A percentile compares a stretch with the other conserved stretches of the same genome.
Evolutionary conservation across 768 basidiomycete species (phyloP).

Genomic region (Postia placenta): DNA sequence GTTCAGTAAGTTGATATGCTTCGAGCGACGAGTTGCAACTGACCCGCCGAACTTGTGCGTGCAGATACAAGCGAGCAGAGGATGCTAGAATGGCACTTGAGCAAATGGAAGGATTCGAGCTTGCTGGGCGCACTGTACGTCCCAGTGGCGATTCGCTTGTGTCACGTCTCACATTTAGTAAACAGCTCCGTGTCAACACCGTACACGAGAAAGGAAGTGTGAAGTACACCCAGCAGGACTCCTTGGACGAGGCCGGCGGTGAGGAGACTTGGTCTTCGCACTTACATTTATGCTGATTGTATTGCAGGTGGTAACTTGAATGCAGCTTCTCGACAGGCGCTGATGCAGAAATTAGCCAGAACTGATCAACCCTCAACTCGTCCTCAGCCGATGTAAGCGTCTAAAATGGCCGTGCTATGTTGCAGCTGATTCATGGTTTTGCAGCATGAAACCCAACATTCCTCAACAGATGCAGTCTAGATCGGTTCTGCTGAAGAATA

Average conservation of each 20-base stretch:
- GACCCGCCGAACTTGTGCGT: slow-evolving; percentile 1
- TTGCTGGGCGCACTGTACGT: slow-evolving; percentile 87
- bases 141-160: no score
- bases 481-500: slow-evolving; percentile 85
- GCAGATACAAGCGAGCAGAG: slow-evolving; percentile 82
- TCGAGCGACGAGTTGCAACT: background rate
- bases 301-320: slow-evolving; percentile 89
- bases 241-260: slow-evolving; percentile 90
- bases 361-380: slow-evolving; percentile 59
- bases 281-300: background rate
- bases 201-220: slow-evolving; percentile 86
- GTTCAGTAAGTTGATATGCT: slow-evolving; percentile 82
- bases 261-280: slow-evolving; percentile 13
- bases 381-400: slow-evolving; percentile 56
- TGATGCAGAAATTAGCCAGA: slow-evolving; percentile 99
- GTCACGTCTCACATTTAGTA: no score
- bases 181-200: slow-evolving; percentile 86
- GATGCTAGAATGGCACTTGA: slow-evolving; percentile 96
- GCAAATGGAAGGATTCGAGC: slow-evolving; percentile 98
- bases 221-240: slow-evolving; percentile 70
- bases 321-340: slow-evolving; percentile 95
- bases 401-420: background rate
- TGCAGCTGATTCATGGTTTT: slow-evolving; percentile 13
- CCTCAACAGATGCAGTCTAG: slow-evolving; percentile 85
- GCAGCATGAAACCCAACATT: slow-evolving; percentile 71